These are phyloP conservation scores for Sphaceloma murrayae DNA, from an alignment of 2,329 filamentous ascomycete species.

Conservation along the genomic window DNA sequence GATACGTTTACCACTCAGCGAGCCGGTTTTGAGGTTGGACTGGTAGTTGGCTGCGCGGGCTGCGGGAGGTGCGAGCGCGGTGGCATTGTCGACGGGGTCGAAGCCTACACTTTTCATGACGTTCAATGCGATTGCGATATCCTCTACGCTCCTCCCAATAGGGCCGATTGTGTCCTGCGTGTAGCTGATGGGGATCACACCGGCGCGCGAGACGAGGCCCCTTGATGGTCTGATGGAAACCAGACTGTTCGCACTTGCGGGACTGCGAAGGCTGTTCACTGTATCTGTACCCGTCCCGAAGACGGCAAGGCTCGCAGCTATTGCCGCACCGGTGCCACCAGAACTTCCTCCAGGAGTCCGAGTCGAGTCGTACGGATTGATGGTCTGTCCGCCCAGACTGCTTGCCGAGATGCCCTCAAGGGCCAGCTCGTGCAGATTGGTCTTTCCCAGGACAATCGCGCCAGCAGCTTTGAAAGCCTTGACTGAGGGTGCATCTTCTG, in stretches of 20 bases:
- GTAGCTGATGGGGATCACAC: conserved; percentile 28
- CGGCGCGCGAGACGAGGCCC: conserved; percentile 25
- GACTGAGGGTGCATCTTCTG: conserved; percentile 27
- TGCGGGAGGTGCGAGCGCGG: conserved; percentile 38
- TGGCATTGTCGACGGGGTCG: conserved; percentile 45
- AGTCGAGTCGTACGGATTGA: conserved; percentile 55
- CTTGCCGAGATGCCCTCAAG: conserved; percentile 55
- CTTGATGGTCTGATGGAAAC: conserved; percentile 48
- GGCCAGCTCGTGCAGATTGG: conserved; percentile 50
- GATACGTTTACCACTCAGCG: conserved; percentile 36
- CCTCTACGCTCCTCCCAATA: conserved; percentile 26
- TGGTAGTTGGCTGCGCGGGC: conserved; percentile 40
- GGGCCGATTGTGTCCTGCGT: conserved; percentile 28
- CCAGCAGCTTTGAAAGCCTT: conserved; percentile 27
- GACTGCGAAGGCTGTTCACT: conserved; percentile 53
- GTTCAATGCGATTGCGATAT: conserved; percentile 27
- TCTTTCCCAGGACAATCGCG: conserved; percentile 28
- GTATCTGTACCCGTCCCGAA: conserved; percentile 33
- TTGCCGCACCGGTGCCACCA: conserved; percentile 52
- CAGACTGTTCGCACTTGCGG: conserved; percentile 51
- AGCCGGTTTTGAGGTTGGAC: conserved; percentile 28
- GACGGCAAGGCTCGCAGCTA: conserved; percentile 50
- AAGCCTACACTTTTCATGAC: conserved; percentile 41
- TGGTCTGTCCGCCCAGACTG: conserved; percentile 53
- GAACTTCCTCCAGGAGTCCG: conserved; percentile 58